Evolutionary conservation across 179 eudicot genomes (phyloP).

Genomic region (Corrigiola litoralis): DNA sequence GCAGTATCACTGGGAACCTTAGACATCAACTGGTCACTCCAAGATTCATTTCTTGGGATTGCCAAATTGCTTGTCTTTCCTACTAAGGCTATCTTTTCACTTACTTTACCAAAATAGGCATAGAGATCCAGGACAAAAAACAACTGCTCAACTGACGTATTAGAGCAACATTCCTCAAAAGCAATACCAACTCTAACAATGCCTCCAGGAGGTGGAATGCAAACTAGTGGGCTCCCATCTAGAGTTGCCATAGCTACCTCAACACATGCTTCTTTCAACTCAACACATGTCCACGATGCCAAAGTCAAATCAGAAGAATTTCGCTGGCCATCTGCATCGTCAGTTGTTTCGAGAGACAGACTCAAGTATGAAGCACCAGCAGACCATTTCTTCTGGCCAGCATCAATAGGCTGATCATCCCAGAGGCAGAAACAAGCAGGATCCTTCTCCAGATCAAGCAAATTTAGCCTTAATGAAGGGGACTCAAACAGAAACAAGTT

Average conservation of each 20-base stretch:
- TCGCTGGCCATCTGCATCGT: slow-evolving; percentile 27
- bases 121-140: slow-evolving; percentile 85
- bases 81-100: slow-evolving; percentile 62
- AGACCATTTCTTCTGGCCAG: slow-evolving; percentile 82
- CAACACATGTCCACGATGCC: slow-evolving; percentile 74
- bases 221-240: slow-evolving; percentile 71
- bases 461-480: slow-evolving; percentile 49
- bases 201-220: slow-evolving; percentile 90
- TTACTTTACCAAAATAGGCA: slow-evolving; percentile 66
- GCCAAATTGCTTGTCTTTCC: slow-evolving; percentile 39
- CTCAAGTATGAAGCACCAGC: slow-evolving; percentile 67
- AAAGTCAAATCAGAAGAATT: slow-evolving; percentile 30
- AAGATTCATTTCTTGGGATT: slow-evolving; percentile 37
- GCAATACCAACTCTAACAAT: slow-evolving; percentile 80
- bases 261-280: slow-evolving; percentile 68
- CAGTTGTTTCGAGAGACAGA: slow-evolving; percentile 64
- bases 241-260: slow-evolving; percentile 96
- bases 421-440: slow-evolving; percentile 97
- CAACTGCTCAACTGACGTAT: slow-evolving; percentile 90
- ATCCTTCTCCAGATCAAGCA: slow-evolving; percentile 83
- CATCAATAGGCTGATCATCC: slow-evolving; percentile 87
- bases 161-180: slow-evolving; percentile 67
- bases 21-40: slow-evolving; percentile 51
- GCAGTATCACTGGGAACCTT: slow-evolving; percentile 94
- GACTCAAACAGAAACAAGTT: slow-evolving; percentile 61